Evolutionary conservation across 2,329 filamentous ascomycete genomes (phyloP), one percentile per base, ranked within the genome.

Genomic region (Cercospora citrullina): DNA sequence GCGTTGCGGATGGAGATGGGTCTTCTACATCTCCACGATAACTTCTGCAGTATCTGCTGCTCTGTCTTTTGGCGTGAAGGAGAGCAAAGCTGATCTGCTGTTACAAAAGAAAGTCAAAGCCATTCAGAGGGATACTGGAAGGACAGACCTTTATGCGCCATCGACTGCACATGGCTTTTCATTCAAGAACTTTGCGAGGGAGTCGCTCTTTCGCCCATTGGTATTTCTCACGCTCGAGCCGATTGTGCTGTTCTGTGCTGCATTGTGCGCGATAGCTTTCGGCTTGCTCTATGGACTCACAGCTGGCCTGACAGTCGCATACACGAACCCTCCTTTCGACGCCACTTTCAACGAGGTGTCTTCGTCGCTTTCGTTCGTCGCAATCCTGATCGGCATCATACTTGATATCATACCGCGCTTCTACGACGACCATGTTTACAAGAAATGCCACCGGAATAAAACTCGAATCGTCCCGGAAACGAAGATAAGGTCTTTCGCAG

Each of bases 401-500:
- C 64, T 79, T 57, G 68, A 74, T 57, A 64, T 74, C 14, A 31
- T 71, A 21, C 62, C 72, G n/a, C 62, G 72, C 12, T 72, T 71
- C 28, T 67, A 69, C 60, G 67, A 68, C 21, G 72, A 77, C 18
- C 58, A 73, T 3, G 1, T 66, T 1, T 64, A 62, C 33, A 45
- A 39, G 8, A 45, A 58, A 58, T 61, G 48, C 42, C 65, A 66
- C 28, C 60, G 74, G 81, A 71, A 76, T 31, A 68, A 71, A 12
- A 23, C 84, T 78, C 61, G 83, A 76, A 77, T 79, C 80, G 78
- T 77, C 75, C 83, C 84, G 0, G 85, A 87, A 62, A 77, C 76
- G 64, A 71, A 74, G 26, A 69, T 76, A 12, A 65, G 67, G 10
- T 69, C 69, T 1, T 64, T 76, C n/a, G 68, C 75, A 8, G 62